Conservation (phyloP, 2,329 filamentous ascomycete species). For the Aureobasidium sp. region DNA sequence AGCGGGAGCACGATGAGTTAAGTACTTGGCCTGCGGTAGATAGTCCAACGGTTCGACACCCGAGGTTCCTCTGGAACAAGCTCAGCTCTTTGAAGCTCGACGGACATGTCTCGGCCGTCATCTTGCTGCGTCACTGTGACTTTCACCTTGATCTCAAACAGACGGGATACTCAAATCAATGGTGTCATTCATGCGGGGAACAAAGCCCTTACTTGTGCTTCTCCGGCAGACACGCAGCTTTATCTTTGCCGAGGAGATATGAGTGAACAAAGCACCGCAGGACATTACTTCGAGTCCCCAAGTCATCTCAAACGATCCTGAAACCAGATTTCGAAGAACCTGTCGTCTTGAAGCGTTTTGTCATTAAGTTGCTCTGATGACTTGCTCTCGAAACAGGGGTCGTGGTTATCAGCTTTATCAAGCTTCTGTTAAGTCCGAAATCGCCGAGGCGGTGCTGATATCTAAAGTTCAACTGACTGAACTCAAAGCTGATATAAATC, state of each 20-base stretch:
- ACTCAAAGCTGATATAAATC: neutral
- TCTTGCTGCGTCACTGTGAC: slow-evolving; percentile 8
- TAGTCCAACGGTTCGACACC: neutral
- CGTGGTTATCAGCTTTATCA: neutral
- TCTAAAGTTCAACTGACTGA: neutral
- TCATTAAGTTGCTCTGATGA: neutral
- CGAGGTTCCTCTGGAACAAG: neutral
- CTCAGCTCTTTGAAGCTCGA: neutral
- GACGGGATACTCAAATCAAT: neutral
- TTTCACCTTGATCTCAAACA: neutral
- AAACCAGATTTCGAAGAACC: too few species aligned
- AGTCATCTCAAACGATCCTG: neutral
- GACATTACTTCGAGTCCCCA: too few species aligned
- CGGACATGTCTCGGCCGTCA: slow-evolving; percentile 1
- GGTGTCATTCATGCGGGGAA: slow-evolving; percentile 9
- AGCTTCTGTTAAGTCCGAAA: neutral
- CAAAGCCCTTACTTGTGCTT: neutral
- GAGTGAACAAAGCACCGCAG: neutral
- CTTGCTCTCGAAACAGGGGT: neutral
- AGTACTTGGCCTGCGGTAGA: neutral
- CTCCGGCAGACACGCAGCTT: neutral
- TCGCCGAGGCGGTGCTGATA: neutral
- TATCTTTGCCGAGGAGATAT: neutral
- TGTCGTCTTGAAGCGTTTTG: neutral
- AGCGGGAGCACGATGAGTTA: slow-evolving; percentile 10